phyloP scores from a whole-genome alignment of 257 asterid genomes.

The Solanum etuberosum region DNA sequence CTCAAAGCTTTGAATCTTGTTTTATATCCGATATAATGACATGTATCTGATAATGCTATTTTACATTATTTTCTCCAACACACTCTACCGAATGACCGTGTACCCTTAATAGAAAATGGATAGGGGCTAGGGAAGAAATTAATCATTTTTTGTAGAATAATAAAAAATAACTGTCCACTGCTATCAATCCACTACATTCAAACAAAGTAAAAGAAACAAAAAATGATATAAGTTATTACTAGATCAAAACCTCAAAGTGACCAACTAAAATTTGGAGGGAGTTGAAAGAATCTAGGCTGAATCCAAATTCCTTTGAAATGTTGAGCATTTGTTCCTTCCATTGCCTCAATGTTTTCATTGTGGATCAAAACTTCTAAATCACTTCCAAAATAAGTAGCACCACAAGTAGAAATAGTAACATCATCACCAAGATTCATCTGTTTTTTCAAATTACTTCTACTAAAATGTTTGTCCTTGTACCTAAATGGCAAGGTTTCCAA shows the following conservation, averaged over 20 bases:
- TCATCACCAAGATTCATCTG: not conserved
- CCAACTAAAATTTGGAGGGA: slow-evolving; percentile 11
- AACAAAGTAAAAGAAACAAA: not conserved
- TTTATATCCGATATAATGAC: not conserved
- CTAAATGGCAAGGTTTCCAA: not conserved
- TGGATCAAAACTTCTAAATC: not conserved
- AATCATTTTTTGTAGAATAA: not conserved
- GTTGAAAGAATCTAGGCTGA: slow-evolving; percentile 12
- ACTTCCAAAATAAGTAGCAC: not conserved
- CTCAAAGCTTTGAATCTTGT: not conserved
- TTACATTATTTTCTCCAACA: not conserved
- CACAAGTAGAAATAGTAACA: slow-evolving; percentile 4
- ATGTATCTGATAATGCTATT: not conserved
- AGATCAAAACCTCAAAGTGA: not conserved
- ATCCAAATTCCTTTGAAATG: slow-evolving; percentile 19
- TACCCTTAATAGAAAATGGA: not conserved
- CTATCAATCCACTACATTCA: not conserved
- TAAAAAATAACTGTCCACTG: not conserved
- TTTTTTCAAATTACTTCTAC: not conserved
- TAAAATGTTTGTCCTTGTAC: not conserved
- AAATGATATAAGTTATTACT: not conserved
- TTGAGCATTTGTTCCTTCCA: not conserved
- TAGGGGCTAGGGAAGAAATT: not conserved
- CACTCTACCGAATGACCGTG: too few relatives aligned
- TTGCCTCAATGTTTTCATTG: slow-evolving; percentile 5